Evolutionary conservation across 2,329 filamentous ascomycete species (phyloP).

Genomic region (Colletotrichum sp.): DNA sequence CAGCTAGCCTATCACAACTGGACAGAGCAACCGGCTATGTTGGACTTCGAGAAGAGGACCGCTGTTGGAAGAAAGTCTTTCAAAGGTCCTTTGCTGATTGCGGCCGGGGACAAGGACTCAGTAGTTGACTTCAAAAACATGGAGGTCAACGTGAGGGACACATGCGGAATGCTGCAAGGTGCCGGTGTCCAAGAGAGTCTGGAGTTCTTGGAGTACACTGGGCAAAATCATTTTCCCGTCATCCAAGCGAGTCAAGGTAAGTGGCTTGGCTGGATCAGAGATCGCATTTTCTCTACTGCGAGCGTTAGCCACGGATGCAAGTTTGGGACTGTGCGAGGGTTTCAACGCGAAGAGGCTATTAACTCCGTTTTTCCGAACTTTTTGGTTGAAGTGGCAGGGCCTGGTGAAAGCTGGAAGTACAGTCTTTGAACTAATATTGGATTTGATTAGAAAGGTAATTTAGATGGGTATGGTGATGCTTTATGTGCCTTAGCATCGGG

Average conservation of each 20-base stretch:
- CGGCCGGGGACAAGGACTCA: background rate
- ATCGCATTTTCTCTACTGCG: background rate
- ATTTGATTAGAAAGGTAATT: background rate
- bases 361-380: background rate
- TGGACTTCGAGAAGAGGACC: background rate
- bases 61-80: background rate
- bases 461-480: background rate
- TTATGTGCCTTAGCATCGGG: background rate
- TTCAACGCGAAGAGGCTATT: background rate
- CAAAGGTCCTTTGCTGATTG: background rate
- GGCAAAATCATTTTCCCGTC: background rate
- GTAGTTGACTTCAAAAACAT: background rate
- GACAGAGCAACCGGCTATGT: background rate
- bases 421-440: background rate
- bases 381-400: background rate
- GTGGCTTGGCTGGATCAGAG: background rate
- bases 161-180: background rate
- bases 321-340: background rate
- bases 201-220: background rate
- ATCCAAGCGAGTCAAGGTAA: background rate
- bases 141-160: background rate
- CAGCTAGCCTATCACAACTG: background rate
- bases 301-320: background rate
- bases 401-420: background rate
- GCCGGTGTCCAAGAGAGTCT: accelerated